Evolutionary conservation across 148 eudicot species (phyloP).

Genomic region (Diospyros kaki): DNA sequence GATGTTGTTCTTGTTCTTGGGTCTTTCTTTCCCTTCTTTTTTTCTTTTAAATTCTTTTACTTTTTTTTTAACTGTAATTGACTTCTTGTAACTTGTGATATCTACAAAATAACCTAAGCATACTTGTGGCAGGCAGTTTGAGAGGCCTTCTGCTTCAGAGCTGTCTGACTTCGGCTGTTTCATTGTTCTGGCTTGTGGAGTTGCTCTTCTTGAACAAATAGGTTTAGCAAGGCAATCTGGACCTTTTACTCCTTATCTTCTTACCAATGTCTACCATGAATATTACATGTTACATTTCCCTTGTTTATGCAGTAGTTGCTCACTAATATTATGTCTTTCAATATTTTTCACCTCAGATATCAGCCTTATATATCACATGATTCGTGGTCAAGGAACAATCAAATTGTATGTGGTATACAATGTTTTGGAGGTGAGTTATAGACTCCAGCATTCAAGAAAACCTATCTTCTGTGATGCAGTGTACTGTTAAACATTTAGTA

Average conservation of each 20-base stretch:
- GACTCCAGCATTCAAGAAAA: constrained; percentile 9
- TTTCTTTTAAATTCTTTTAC: neutral
- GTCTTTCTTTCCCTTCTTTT: neutral
- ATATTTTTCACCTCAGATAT: constrained; percentile 55
- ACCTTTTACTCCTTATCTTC: constrained; percentile 4
- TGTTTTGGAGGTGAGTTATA: constrained; percentile 75
- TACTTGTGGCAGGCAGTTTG: constrained; percentile 75
- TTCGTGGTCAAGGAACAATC: constrained; percentile 93
- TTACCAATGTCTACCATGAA: neutral
- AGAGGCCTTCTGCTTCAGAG: constrained; percentile 74
- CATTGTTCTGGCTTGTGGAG: constrained; percentile 60
- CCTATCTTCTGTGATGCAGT: neutral
- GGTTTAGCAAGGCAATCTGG: constrained; percentile 35
- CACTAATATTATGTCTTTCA: constrained; percentile 12
- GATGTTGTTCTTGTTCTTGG: neutral
- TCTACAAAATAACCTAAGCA: constrained; percentile 33
- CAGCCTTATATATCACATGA: constrained; percentile 99
- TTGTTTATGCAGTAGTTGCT: neutral
- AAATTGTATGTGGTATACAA: constrained; percentile 96
- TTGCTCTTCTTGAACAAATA: constrained; percentile 63
- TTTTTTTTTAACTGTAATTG: constrained; percentile 4
- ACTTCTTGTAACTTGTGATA: constrained; percentile 5
- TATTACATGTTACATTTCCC: neutral
- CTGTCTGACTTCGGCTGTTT: constrained; percentile 83
- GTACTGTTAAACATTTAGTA: neutral